These are phyloP conservation scores for Calocera viscosa DNA, from an alignment of 768 basidiomycete species.

Conservation along the genomic window DNA sequence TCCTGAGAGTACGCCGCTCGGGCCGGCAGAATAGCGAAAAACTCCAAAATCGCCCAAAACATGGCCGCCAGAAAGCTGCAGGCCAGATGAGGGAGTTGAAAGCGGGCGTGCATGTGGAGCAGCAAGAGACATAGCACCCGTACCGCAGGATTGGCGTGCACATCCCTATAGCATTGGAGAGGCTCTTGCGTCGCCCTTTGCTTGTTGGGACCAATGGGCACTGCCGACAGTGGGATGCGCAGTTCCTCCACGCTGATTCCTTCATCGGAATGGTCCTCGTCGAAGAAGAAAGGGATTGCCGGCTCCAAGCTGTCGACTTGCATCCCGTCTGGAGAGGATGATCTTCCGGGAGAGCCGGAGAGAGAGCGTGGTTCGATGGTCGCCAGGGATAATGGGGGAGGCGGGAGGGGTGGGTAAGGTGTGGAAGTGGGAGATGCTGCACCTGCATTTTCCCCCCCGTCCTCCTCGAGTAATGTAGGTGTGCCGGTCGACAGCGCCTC, in stretches of 20 bases:
- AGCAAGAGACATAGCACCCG: neutral
- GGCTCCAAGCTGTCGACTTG: no score
- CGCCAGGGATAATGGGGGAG: no score
- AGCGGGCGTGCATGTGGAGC: neutral
- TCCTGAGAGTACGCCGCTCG: neutral
- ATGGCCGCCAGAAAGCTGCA: neutral
- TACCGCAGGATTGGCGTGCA: neutral
- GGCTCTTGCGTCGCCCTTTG: neutral
- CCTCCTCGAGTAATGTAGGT: no score
- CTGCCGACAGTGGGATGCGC: neutral
- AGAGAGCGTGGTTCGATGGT: no score
- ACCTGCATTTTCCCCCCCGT: no score
- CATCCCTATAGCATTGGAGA: neutral
- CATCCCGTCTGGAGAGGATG: no score
- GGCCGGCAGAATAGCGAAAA: neutral
- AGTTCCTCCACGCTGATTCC: neutral
- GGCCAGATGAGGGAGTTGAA: neutral
- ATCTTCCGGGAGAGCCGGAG: no score
- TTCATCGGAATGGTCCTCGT: neutral
- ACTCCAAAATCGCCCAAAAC: neutral
- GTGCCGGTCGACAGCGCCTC: no score
- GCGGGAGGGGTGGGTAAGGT: no score
- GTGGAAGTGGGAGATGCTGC: no score
- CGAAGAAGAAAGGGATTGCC: no score
- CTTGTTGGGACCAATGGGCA: neutral